A percentile compares a stretch with the other conserved stretches of the same genome.
Evolutionary conservation across 2,329 filamentous ascomycete species (phyloP).

Genomic region (Torrubiellomyces zombiae): DNA sequence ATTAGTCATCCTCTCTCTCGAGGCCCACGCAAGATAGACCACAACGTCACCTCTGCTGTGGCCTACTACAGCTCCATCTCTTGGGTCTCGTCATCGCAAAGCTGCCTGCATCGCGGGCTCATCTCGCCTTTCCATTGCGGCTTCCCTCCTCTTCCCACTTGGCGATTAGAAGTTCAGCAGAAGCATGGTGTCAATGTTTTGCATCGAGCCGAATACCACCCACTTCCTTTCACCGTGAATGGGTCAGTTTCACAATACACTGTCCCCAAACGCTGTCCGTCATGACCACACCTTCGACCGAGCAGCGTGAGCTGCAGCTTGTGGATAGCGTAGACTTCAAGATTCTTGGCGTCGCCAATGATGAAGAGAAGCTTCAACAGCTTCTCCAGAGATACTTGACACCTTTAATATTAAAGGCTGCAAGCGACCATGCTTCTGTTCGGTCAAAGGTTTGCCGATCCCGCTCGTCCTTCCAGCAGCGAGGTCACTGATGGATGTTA

Average conservation of each 20-base stretch:
- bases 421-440: slow-evolving; percentile 63
- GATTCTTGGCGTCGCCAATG: slow-evolving; percentile 62
- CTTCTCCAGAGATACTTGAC: slow-evolving; percentile 65
- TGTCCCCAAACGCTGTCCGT: slow-evolving; percentile 1
- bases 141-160: too few relatives aligned
- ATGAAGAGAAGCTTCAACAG: slow-evolving; percentile 66
- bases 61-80: too few relatives aligned
- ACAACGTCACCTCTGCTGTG: background rate
- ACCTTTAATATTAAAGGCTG: slow-evolving; percentile 71
- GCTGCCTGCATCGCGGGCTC: slow-evolving; percentile 2
- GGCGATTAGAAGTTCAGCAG: too few relatives aligned
- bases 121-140: too few relatives aligned
- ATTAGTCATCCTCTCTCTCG: slow-evolving; percentile 1
- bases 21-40: too few relatives aligned
- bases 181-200: too few relatives aligned
- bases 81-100: slow-evolving; percentile 1
- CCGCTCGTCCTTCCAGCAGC: background rate
- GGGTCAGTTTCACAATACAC: background rate
- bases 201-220: too few relatives aligned
- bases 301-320: slow-evolving; percentile 63
- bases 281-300: slow-evolving; percentile 24
- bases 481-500: slow-evolving; percentile 8
- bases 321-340: slow-evolving; percentile 74
- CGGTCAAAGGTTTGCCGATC: slow-evolving; percentile 47
- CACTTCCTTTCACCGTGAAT: too few relatives aligned